Percentiles rank a stretch among this genome's conserved stretches.
These are phyloP conservation scores for Chalaropsis ovoidea DNA, from an alignment of 2,329 filamentous ascomycete genomes.

Conservation along the genomic window DNA sequence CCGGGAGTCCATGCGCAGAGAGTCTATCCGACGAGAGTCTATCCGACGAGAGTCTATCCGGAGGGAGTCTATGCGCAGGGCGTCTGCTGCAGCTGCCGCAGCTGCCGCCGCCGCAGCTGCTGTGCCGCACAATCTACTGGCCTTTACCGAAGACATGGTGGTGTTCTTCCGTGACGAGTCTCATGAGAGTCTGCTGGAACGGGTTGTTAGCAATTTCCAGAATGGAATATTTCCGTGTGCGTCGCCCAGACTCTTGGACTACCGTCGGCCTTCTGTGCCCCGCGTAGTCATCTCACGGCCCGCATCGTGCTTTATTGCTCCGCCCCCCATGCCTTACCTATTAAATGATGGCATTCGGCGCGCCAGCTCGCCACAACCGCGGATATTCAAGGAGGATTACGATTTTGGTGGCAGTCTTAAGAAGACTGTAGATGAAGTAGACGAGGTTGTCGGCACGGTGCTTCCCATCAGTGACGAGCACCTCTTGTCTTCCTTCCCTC, in stretches of 20 bases:
- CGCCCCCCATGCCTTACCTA: neutral
- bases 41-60: too few species aligned
- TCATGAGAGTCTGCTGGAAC: constrained; percentile 37
- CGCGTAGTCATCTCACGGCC: constrained; percentile 21
- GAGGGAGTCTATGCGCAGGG: too few species aligned
- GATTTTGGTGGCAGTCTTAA: constrained; percentile 20
- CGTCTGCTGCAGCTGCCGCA: neutral
- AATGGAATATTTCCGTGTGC: constrained; percentile 32
- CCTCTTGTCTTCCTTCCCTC: constrained; percentile 24
- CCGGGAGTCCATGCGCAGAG: too few species aligned
- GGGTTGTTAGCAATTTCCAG: constrained; percentile 40
- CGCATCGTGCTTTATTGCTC: constrained; percentile 15
- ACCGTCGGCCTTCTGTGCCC: constrained; percentile 21
- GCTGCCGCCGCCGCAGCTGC: neutral
- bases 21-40: constrained; percentile 9
- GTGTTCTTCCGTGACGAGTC: constrained; percentile 43
- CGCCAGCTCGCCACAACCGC: constrained; percentile 21
- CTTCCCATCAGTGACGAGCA: constrained; percentile 21
- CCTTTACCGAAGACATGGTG: constrained; percentile 50
- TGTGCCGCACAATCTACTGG: constrained; percentile 33
- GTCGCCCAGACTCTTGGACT: neutral
- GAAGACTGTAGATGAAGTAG: constrained; percentile 6
- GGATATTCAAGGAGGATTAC: constrained; percentile 18
- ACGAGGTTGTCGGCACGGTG: neutral
- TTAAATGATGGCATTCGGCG: constrained; percentile 12